phyloP scores from a whole-genome alignment of 176 grass and related monocot species.

The Zoysia pacifica region DNA sequence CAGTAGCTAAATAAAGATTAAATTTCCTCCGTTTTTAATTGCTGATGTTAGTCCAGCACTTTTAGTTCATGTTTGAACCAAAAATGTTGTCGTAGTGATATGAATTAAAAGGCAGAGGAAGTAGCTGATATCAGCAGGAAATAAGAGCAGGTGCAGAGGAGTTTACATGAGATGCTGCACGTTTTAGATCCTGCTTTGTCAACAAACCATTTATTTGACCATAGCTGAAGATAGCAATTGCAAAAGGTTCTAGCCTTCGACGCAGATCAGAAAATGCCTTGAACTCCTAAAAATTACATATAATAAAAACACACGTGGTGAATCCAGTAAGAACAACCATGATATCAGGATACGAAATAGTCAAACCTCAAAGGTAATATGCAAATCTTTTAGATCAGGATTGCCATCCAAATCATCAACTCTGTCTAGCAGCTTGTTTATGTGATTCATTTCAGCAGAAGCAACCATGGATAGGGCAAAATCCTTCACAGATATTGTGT shows the following conservation, averaged over 20 bases:
- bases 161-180: conserved; percentile 82
- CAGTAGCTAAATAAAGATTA: conserved; percentile 1
- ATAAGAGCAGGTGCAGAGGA: not conserved
- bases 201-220: conserved; percentile 88
- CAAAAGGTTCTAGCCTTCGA: conserved; percentile 71
- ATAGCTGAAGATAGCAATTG: conserved; percentile 88
- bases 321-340: not conserved
- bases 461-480: conserved; percentile 98
- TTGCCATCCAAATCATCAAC: conserved; percentile 69
- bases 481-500: conserved; percentile 83
- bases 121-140: not conserved
- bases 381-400: conserved; percentile 62
- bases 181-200: conserved; percentile 88
- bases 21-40: too few relatives aligned
- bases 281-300: conserved; percentile 68
- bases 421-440: conserved; percentile 83
- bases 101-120: too few relatives aligned
- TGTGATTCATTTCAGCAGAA: conserved; percentile 85
- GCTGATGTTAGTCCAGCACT: too few relatives aligned
- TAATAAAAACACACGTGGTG: not conserved
- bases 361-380: conserved; percentile 82
- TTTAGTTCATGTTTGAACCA: too few relatives aligned
- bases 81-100: too few relatives aligned
- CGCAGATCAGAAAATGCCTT: conserved; percentile 88
- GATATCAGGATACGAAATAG: conserved; percentile 22